These are phyloP conservation scores for Neocucurbitaria cava DNA, from an alignment of 2,329 filamentous ascomycete genomes.

Conservation along the genomic window DNA sequence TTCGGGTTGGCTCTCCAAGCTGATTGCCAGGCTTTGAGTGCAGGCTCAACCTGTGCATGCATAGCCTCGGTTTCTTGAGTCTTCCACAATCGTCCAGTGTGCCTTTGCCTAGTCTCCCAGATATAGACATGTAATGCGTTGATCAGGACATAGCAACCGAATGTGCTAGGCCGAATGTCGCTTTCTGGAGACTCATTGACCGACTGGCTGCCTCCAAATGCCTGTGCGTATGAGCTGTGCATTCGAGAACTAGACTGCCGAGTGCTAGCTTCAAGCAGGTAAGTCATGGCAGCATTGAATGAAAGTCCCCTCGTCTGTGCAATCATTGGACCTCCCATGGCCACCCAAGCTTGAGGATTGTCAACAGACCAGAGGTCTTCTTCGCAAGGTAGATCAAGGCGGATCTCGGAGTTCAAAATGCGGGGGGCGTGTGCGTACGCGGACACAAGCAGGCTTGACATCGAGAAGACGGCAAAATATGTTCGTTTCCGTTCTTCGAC, in stretches of 20 bases:
- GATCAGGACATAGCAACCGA: conserved; percentile 89
- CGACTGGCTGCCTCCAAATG: conserved; percentile 57
- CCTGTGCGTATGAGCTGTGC: conserved; percentile 50
- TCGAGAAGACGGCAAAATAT: conserved; percentile 86
- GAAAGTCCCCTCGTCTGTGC: conserved; percentile 75
- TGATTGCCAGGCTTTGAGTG: conserved; percentile 90
- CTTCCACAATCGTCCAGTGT: conserved; percentile 89
- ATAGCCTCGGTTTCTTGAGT: conserved; percentile 92
- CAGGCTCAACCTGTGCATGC: conserved; percentile 94
- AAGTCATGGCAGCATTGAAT: conserved; percentile 82
- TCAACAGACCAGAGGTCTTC: conserved; percentile 90
- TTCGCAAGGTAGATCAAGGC: conserved; percentile 87
- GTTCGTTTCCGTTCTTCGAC: conserved; percentile 92
- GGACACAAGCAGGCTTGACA: conserved; percentile 89
- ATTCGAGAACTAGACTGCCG: conserved; percentile 55
- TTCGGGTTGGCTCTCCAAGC: conserved; percentile 88
- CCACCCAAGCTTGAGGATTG: conserved; percentile 79
- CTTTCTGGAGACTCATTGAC: conserved; percentile 62
- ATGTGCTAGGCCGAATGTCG: conserved; percentile 82
- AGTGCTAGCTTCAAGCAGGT: conserved; percentile 79
- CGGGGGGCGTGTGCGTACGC: conserved; percentile 93
- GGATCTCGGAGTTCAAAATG: conserved; percentile 92
- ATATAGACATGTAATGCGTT: conserved; percentile 97
- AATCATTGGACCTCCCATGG: conserved; percentile 74
- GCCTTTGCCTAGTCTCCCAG: conserved; percentile 93